Evolutionary conservation across 495 filamentous ascomycete genomes (phyloP), one percentile per base, ranked within the genome.

Genomic region (Sordaria brevicollis): DNA sequence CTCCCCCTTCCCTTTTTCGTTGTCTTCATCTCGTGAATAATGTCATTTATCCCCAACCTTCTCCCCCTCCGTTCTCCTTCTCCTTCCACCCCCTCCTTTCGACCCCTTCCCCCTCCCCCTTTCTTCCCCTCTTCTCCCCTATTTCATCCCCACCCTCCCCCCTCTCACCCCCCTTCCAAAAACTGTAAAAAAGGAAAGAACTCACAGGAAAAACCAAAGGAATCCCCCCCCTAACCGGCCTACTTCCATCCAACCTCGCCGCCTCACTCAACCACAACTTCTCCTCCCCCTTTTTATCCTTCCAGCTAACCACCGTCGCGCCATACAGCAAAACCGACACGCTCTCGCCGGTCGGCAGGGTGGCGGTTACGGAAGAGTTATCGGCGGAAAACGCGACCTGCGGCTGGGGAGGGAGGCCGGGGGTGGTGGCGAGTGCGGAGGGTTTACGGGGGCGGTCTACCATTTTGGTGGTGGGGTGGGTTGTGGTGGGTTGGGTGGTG

Each of bases 181-280:
- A n/a, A n/a, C n/a, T n/a, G n/a, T n/a, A n/a, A n/a, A n/a, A n/a
- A n/a, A n/a, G n/a, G n/a, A n/a, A n/a, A n/a, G n/a, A n/a, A 84
- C 89, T 72, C 84, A 96, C 94, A 21, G 96, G 96, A 78, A 99
- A 99, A 4, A 99, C 96, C 36, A 99, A 81, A 8, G 96, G 96
- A 71, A 99, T 92, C 6, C 96, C 91, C 15, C 91, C 91, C 71
- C 91, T 77, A 35, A 92, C 90, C 65, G 86, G 80, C 73, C 86
- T 87, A 66, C 79, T 80, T 39, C 87, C 86, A 75, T 89, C 87
- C 69, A 87, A 79, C 73, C 82, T 82, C 36, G 94, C 92, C 69
- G 88, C 90, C 69, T 92, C 86, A 75, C 91, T 94, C 68, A 98
- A 71, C 83, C 93, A 99, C 49, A 99, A 84, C 79, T 92, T 94